Conservation (phyloP, 2,329 filamentous ascomycete species). For the Niveomyces coronatus region DNA sequence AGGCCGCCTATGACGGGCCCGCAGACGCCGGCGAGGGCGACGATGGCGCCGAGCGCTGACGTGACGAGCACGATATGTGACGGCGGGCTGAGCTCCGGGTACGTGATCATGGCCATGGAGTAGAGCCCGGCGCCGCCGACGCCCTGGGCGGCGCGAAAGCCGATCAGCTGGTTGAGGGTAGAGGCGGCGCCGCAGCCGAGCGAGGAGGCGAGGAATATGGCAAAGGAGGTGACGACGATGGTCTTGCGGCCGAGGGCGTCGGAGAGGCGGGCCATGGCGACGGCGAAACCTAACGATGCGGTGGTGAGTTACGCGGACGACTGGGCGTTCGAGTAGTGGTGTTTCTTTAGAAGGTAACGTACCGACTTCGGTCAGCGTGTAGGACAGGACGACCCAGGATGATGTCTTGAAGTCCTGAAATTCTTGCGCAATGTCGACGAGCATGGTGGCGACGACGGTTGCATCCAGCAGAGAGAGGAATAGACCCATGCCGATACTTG, state of each 20-base stretch:
- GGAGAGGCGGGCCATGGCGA: slow-evolving; percentile 12
- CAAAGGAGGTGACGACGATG: slow-evolving; percentile 9
- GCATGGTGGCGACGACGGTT: slow-evolving; percentile 11
- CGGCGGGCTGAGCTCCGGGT: slow-evolving; percentile 14
- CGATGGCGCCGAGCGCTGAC: slow-evolving; percentile 12
- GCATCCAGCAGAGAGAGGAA: slow-evolving; percentile 11
- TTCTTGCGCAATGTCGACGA: slow-evolving; percentile 9
- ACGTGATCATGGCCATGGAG: slow-evolving; percentile 14
- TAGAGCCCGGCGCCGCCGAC: slow-evolving; percentile 16
- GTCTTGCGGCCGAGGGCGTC: slow-evolving; percentile 13
- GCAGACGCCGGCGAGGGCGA: slow-evolving; percentile 14
- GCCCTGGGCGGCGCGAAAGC: slow-evolving; percentile 15
- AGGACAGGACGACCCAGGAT: slow-evolving; percentile 10
- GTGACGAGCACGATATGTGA: slow-evolving; percentile 10
- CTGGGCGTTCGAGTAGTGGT: no score
- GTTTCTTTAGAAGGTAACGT: not conserved
- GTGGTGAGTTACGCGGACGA: not conserved
- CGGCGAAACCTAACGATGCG: slow-evolving; percentile 13
- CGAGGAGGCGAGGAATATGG: slow-evolving; percentile 13
- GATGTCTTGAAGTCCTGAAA: slow-evolving; percentile 9
- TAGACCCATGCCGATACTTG: slow-evolving; percentile 9
- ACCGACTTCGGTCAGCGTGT: slow-evolving; percentile 11
- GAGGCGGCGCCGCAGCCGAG: slow-evolving; percentile 12
- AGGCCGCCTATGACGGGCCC: slow-evolving; percentile 15
- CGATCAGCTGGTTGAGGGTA: slow-evolving; percentile 14